phyloP scores from a whole-genome alignment of 108 stramenopile genomes.

The Skeletonema marinoi region DNA sequence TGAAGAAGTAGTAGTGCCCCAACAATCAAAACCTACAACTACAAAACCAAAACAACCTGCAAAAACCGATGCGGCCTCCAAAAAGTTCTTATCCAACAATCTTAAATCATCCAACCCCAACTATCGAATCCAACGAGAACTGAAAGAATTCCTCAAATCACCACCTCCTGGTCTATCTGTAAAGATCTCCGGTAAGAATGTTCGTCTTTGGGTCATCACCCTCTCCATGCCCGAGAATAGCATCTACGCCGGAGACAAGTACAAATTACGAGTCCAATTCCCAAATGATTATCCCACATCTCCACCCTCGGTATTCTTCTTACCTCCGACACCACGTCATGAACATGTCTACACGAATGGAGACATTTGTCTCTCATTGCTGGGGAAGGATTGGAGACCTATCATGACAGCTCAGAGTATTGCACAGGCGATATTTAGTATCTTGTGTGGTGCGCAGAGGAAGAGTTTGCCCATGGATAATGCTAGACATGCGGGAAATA shows the following conservation, averaged over 20 bases:
- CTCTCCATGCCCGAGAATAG: slow-evolving; percentile 81
- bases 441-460: slow-evolving; percentile 87
- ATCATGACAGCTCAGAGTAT: slow-evolving; percentile 95
- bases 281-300: slow-evolving; percentile 89
- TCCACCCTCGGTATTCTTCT: slow-evolving; percentile 93
- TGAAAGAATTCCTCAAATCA: slow-evolving; percentile 81
- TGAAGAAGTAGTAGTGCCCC: not conserved
- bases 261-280: slow-evolving; percentile 86
- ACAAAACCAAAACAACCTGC: slow-evolving; percentile 27
- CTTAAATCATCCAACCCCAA: slow-evolving; percentile 75
- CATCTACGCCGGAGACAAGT: slow-evolving; percentile 93
- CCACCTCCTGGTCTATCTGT: slow-evolving; percentile 87
- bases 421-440: slow-evolving; percentile 89
- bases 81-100: slow-evolving; percentile 59
- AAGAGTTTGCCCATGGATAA: slow-evolving; percentile 95
- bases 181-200: slow-evolving; percentile 81
- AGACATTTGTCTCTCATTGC: slow-evolving; percentile 93
- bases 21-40: not conserved
- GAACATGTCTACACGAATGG: slow-evolving; percentile 99
- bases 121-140: slow-evolving; percentile 87
- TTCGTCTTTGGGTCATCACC: slow-evolving; percentile 93
- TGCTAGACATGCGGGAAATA: slow-evolving; percentile 81
- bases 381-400: slow-evolving; percentile 96
- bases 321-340: slow-evolving; percentile 73
- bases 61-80: slow-evolving; percentile 48